Evolutionary conservation across 2,329 filamentous ascomycete genomes (phyloP).

Genomic region (Cladosporium sp.): DNA sequence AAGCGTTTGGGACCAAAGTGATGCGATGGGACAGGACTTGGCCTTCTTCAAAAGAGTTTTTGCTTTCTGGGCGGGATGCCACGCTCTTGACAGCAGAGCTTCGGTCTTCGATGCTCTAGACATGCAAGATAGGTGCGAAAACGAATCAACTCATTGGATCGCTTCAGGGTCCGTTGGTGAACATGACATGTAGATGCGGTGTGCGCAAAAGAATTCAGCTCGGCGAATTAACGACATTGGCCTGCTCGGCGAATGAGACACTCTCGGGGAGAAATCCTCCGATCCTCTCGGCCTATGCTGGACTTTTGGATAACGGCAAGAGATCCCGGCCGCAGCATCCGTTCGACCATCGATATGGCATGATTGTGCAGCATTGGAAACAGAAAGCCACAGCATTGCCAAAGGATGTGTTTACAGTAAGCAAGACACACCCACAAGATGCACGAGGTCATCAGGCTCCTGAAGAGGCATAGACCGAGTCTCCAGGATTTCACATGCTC

Average conservation of each 20-base stretch:
- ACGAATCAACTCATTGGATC: not conserved
- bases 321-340: conserved; percentile 5
- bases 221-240: not conserved
- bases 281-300: conserved; percentile 1
- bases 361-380: not conserved
- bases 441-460: conserved; percentile 8
- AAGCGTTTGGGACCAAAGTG: not conserved
- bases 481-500: conserved; percentile 16
- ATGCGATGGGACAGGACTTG: not conserved
- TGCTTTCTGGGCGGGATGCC: not conserved
- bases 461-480: conserved; percentile 11
- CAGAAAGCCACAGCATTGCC: not conserved
- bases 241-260: conserved; percentile 2
- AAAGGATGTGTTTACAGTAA: not conserved
- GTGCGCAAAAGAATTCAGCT: not conserved
- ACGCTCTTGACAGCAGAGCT: not conserved
- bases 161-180: not conserved
- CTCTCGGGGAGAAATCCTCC: conserved; percentile 4
- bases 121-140: not conserved
- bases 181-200: not conserved
- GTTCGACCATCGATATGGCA: not conserved
- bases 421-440: not conserved
- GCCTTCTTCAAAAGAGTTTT: not conserved
- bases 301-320: not conserved
- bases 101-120: not conserved